Conservation (phyloP, 331 rosid genomes). For the Acacia pycnantha region DNA sequence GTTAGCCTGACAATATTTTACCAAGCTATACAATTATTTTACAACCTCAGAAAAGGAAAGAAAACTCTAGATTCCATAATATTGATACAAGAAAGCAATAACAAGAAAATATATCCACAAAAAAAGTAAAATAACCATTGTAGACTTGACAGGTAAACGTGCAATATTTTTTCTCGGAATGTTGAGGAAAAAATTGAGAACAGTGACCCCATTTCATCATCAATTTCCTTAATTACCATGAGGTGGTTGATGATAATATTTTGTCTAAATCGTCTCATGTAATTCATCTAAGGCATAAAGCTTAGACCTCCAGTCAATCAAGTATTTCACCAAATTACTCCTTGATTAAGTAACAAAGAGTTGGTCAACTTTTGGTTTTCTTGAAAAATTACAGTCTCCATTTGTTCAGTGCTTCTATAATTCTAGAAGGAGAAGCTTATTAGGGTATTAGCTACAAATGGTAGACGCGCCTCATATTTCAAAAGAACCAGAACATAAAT, state of each 20-base stretch:
- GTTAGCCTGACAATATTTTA: neutral
- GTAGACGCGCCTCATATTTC: no score
- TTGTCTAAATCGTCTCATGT: neutral
- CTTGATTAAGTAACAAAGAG: neutral
- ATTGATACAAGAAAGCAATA: neutral
- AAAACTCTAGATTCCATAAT: neutral
- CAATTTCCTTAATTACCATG: neutral
- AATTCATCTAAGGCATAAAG: neutral
- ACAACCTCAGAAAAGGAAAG: constrained; percentile 6
- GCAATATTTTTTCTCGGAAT: neutral
- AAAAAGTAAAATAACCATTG: neutral
- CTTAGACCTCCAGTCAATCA: neutral
- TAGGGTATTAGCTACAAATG: no score
- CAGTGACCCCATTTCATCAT: neutral
- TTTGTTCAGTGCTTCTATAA: no score
- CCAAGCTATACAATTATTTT: neutral
- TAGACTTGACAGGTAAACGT: neutral
- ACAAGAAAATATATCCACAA: neutral
- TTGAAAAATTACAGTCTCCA: no score
- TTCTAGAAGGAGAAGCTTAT: no score
- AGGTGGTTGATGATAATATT: neutral
- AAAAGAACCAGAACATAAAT: no score
- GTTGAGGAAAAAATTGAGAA: no score
- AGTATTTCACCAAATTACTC: neutral
- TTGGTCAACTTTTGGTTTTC: no score